Evolutionary conservation across 495 filamentous ascomycete species (phyloP), one percentile per base, ranked within the genome.

Genomic region (Pseudomonodictys pantanalensis): DNA sequence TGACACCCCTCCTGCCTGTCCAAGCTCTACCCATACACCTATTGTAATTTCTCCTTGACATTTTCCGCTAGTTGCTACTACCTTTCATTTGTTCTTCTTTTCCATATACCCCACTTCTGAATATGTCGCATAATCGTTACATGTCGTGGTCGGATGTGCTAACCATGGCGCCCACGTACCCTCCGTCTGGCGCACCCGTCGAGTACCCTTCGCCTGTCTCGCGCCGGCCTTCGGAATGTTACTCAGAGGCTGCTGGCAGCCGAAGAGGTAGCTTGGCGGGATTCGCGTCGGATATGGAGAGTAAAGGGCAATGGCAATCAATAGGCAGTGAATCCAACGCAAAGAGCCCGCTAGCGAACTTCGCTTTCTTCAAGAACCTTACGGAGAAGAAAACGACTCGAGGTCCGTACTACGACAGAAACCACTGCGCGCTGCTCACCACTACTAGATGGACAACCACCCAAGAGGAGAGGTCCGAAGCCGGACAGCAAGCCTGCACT

Each of bases 401-500:
- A 75, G 78, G 80, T 80, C 67, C n/a, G 56, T 38, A 38, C 29
- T 32, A 49, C 20, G 7, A 9, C 28, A 17, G n/a, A 56, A 18
- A n/a, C 17, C 20, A 1, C 23, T 24, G 35, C 2, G 4, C 23
- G 2, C 25, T 11, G 10, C 45, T 56, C n/a, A 50, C 20, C 3
- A 15, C 22, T 1, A 7, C 39, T 69, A 86, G 92, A 95, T 80
- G 92, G 92, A 15, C 84, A 93, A 64, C 78, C 88, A 22, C 85
- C 89, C 3, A 98, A 98, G 74, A 83, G 89, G 55, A 82, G 93
- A 67, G 93, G 93, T 2, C 93, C 93, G 0, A 98, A 98, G 66
- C 93, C 93, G 24, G 93, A 97, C 71, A 95, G 89, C 76, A 96
- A 96, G 66, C 93, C 93, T 3, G 91, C 93, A 45, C 73, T 95